A percentile compares a stretch with the other conserved stretches of the same genome.
phyloP scores from a whole-genome alignment of 2,329 filamentous ascomycete species.

The Plenodomus lindquistii region DNA sequence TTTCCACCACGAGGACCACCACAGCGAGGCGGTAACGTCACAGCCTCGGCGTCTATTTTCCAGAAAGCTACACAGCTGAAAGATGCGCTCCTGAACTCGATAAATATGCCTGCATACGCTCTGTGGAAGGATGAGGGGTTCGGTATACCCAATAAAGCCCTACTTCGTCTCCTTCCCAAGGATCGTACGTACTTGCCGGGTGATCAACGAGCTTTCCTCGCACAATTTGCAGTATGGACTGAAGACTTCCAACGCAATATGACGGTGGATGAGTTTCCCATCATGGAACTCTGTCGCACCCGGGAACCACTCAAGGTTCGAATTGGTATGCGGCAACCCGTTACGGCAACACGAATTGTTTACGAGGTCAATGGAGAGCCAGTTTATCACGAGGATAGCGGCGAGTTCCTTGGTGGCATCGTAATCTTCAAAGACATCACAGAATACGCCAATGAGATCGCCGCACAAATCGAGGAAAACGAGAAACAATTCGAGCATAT shows the following conservation, averaged over 20 bases:
- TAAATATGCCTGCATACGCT: conserved; percentile 71
- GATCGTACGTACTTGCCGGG: conserved; percentile 41
- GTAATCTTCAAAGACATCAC: conserved; percentile 75
- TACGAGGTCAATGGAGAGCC: conserved; percentile 71
- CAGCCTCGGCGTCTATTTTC: conserved; percentile 65
- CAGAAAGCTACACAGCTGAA: conserved; percentile 77
- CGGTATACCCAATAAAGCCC: conserved; percentile 72
- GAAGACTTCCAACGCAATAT: conserved; percentile 67
- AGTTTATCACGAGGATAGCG: conserved; percentile 67
- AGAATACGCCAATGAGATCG: conserved; percentile 68
- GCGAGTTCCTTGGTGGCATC: conserved; percentile 74
- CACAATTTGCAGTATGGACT: conserved; percentile 64
- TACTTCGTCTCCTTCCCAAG: conserved; percentile 47
- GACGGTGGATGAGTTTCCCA: conserved; percentile 65
- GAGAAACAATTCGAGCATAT: conserved; percentile 76
- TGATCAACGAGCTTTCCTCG: conserved; percentile 57
- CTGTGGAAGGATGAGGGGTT: conserved; percentile 80
- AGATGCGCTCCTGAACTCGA: conserved; percentile 75
- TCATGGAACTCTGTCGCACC: conserved; percentile 65
- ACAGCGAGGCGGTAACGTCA: conserved; percentile 52
- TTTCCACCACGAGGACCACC: conserved; percentile 72
- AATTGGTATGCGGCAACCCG: conserved; percentile 63
- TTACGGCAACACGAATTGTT: conserved; percentile 57
- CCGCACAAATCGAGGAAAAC: conserved; percentile 69
- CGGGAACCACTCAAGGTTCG: conserved; percentile 63